Evolutionary conservation across 352 stramenopile genomes (phyloP).

Genomic region (Globisporangium apiculatum): DNA sequence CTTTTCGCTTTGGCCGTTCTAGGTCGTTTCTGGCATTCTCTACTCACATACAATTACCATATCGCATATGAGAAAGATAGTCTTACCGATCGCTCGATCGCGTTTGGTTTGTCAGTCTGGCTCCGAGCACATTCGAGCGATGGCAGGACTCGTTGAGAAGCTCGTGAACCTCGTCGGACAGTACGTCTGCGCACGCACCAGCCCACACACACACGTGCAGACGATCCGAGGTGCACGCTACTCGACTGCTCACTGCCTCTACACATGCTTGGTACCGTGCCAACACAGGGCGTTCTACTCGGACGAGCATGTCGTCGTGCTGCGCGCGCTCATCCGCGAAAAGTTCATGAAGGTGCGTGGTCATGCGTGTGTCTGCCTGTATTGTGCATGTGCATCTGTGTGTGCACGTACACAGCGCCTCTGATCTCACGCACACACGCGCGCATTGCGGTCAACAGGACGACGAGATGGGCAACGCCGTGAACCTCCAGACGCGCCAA

Average conservation of each 20-base stretch:
- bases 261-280: background rate
- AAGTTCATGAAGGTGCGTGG: slow-evolving; percentile 78
- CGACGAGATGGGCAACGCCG: slow-evolving; percentile 82
- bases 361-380: background rate
- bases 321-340: slow-evolving; percentile 77
- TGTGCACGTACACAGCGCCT: background rate
- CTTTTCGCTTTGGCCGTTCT: too few species aligned
- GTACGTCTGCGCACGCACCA: slow-evolving; percentile 18
- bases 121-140: slow-evolving; percentile 10
- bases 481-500: slow-evolving; percentile 86
- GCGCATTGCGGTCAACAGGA: slow-evolving; percentile 26
- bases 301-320: slow-evolving; percentile 84
- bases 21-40: too few species aligned
- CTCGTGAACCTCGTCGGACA: slow-evolving; percentile 78
- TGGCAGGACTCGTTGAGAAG: slow-evolving; percentile 84
- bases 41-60: too few species aligned
- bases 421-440: background rate
- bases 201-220: background rate
- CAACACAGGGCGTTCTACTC: slow-evolving; percentile 75
- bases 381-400: background rate
- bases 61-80: too few species aligned
- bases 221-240: background rate
- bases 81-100: too few species aligned
- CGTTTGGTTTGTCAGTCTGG: too few species aligned
- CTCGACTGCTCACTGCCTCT: background rate